Conservation (phyloP, 768 basidiomycete species). For the Artomyces pyxidatus region DNA sequence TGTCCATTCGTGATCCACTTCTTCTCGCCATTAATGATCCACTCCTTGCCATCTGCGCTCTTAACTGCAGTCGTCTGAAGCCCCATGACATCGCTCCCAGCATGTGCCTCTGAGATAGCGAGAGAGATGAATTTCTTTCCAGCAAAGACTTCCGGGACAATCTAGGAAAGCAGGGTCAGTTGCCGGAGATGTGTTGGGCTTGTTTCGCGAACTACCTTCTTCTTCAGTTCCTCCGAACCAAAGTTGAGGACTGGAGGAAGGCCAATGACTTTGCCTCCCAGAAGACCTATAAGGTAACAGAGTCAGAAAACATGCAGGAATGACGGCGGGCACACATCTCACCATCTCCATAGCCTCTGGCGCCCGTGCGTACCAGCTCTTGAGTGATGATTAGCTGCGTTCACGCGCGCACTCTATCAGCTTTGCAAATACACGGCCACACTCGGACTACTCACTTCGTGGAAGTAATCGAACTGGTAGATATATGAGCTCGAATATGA, state of each 20-base stretch:
- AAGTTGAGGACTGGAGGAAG: slow-evolving; percentile 83
- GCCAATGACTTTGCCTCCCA: slow-evolving; percentile 72
- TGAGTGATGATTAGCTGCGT: slow-evolving; percentile 25
- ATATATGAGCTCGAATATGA: no score
- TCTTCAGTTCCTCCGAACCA: slow-evolving; percentile 52
- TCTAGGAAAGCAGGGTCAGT: slow-evolving; percentile 1
- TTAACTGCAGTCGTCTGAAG: slow-evolving; percentile 74
- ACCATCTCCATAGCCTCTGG: slow-evolving; percentile 76
- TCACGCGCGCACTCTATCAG: no score
- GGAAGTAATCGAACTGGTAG: slow-evolving; percentile 86
- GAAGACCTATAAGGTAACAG: slow-evolving; percentile 33
- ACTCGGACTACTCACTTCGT: no score
- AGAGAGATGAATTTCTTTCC: slow-evolving; percentile 83
- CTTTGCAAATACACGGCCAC: no score
- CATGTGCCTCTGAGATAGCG: slow-evolving; percentile 84
- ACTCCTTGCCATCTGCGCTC: slow-evolving; percentile 74
- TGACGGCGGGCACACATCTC: no score
- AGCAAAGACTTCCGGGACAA: slow-evolving; percentile 58
- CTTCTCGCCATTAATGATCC: slow-evolving; percentile 83
- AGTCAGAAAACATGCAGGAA: background rate
- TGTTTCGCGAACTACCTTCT: slow-evolving; percentile 29
- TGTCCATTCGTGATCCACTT: slow-evolving; percentile 80
- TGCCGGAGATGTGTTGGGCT: no score
- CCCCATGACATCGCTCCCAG: slow-evolving; percentile 80
- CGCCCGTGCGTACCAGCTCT: slow-evolving; percentile 41